A percentile compares a stretch with the other conserved stretches of the same genome.
Conservation (phyloP, 495 filamentous ascomycete species). For the Trichocladium uniseriatum region DNA sequence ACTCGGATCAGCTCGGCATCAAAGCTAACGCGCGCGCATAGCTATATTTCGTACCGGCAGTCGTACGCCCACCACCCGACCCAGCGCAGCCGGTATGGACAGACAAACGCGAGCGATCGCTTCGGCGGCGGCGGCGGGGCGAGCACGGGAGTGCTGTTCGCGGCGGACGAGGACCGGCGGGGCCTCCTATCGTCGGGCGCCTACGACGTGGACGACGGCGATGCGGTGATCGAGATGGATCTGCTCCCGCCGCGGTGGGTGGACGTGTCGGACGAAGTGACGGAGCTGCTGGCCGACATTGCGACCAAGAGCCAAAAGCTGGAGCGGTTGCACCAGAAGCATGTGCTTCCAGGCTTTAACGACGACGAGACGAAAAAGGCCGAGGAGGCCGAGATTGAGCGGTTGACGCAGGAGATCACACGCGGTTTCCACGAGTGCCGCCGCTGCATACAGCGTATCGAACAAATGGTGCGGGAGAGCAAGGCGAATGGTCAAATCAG, state of each 20-base stretch:
- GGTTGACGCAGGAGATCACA: slow-evolving; percentile 82
- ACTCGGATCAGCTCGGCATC: not conserved
- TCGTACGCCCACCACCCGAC: slow-evolving; percentile 92
- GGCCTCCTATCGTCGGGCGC: slow-evolving; percentile 73
- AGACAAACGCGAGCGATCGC: slow-evolving; percentile 53
- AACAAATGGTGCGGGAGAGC: slow-evolving; percentile 69
- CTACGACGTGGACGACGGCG: slow-evolving; percentile 76
- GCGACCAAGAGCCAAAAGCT: slow-evolving; percentile 72
- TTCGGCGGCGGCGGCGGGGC: slow-evolving; percentile 48
- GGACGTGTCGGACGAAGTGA: slow-evolving; percentile 89
- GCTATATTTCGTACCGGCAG: slow-evolving; percentile 97
- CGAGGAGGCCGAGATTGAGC: slow-evolving; percentile 85
- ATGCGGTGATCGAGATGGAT: slow-evolving; percentile 98
- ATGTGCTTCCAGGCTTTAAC: slow-evolving; percentile 92
- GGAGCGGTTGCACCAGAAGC: slow-evolving; percentile 91
- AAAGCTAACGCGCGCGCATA: slow-evolving; percentile 23
- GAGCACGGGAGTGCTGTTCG: slow-evolving; percentile 29
- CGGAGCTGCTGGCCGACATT: slow-evolving; percentile 70
- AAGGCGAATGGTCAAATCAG: slow-evolving; percentile 58
- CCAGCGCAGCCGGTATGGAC: slow-evolving; percentile 66
- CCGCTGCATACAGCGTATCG: slow-evolving; percentile 74
- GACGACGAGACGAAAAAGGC: slow-evolving; percentile 76
- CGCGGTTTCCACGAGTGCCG: slow-evolving; percentile 83
- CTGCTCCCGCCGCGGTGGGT: slow-evolving; percentile 90
- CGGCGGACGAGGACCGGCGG: slow-evolving; percentile 59